phyloP scores from a whole-genome alignment of 2,329 filamentous ascomycete genomes.

The Anthostomella pinea region DNA sequence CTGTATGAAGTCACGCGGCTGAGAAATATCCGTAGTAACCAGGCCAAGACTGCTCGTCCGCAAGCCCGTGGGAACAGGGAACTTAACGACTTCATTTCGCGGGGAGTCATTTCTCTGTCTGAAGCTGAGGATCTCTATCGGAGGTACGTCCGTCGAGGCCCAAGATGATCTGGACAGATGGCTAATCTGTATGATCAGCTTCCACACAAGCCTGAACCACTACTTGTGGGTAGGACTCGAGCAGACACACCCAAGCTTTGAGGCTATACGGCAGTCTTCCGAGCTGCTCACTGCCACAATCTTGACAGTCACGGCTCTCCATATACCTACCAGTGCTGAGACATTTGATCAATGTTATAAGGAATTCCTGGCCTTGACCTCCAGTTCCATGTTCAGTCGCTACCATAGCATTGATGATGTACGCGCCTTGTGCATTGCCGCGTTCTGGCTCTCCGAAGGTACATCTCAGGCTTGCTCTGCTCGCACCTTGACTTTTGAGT shows the following conservation, averaged over 20 bases:
- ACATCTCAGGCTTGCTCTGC: too few relatives aligned
- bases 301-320: slow-evolving; percentile 56
- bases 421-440: slow-evolving; percentile 57
- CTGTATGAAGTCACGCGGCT: slow-evolving; percentile 53
- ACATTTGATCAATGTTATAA: slow-evolving; percentile 54
- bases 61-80: slow-evolving; percentile 1
- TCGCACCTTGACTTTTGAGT: too few relatives aligned
- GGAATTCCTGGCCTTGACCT: slow-evolving; percentile 55
- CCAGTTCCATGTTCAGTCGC: slow-evolving; percentile 55
- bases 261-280: slow-evolving; percentile 52
- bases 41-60: slow-evolving; percentile 10
- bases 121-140: slow-evolving; percentile 50
- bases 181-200: slow-evolving; percentile 26
- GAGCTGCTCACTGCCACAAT: slow-evolving; percentile 55
- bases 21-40: slow-evolving; percentile 28
- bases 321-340: slow-evolving; percentile 51
- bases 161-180: neutral
- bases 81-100: slow-evolving; percentile 45
- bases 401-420: slow-evolving; percentile 57
- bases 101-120: slow-evolving; percentile 42
- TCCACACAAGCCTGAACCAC: slow-evolving; percentile 47
- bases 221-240: slow-evolving; percentile 52
- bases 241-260: slow-evolving; percentile 46
- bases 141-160: slow-evolving; percentile 18
- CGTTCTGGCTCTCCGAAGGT: slow-evolving; percentile 59